Conservation (phyloP, 163 green algal species). For the Scenedesmus sp. region DNA sequence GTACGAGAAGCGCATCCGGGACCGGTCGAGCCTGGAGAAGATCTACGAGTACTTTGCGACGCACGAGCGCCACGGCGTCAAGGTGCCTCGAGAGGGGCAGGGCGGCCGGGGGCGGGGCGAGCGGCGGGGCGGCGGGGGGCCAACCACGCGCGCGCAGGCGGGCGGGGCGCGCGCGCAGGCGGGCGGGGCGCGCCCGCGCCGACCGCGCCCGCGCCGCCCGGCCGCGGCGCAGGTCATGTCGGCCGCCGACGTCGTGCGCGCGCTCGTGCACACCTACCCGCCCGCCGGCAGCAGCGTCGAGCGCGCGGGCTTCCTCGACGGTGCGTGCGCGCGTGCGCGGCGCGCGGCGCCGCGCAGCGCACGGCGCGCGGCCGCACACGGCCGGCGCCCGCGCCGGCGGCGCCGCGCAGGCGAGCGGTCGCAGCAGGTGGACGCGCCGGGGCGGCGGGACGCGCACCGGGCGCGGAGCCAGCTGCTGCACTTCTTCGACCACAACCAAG, state of each 20-base stretch:
- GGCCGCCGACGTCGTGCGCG: conserved; percentile 30
- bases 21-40: conserved; percentile 66
- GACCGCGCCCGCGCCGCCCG: too few relatives aligned
- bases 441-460: too few relatives aligned
- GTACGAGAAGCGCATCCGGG: conserved; percentile 74
- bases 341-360: background rate
- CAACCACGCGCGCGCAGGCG: too few relatives aligned
- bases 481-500: conserved; percentile 78
- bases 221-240: conserved; percentile 68
- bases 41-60: conserved; percentile 71
- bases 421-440: background rate
- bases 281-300: conserved; percentile 60
- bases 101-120: too few relatives aligned
- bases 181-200: too few relatives aligned
- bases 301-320: conserved; percentile 70
- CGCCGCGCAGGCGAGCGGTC: conserved; percentile 40
- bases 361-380: background rate
- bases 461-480: conserved; percentile 53
- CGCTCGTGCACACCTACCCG: conserved; percentile 81
- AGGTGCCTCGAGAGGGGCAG: too few relatives aligned
- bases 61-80: conserved; percentile 37
- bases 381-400: background rate
- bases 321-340: conserved; percentile 49
- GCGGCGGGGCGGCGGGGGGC: too few relatives aligned
- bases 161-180: too few relatives aligned